Base-by-base conservation (phyloP, 345 rosid species). In the Anastatica hierochuntica region DNA sequence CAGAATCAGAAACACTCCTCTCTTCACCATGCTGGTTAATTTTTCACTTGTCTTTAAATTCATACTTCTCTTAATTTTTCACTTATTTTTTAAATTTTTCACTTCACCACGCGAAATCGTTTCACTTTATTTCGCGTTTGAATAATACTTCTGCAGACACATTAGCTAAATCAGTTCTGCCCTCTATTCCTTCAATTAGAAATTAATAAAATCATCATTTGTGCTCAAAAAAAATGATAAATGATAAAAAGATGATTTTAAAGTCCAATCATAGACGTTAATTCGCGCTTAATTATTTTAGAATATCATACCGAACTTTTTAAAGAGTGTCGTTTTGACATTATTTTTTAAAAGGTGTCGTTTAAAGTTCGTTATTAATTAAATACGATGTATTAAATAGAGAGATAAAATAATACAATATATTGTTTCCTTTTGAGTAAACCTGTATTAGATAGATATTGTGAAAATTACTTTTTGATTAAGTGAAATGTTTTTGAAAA, bases 1-100 rank as follows among this genome's bases (percentile, higher is more conserved):
- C 69, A 72, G 96, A 62, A 82, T 88, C 73, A 52, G 94, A 57
- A 78, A 84, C 53, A 74, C 76, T 64, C 96, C 88, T 26, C 33
- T 76, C 43, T 78, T 51, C 76, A 75, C 43, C 37, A 88, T 88
- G 94, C 84, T 88, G 77, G 96, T 87, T 53, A 6, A 17, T 29
- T 34, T 30, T 34, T 30, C 14, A 19, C 18, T 12, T 47, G 8
- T 43, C 14, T 51, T 19, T 43, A n/a, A 1, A 12, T 45, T 49
- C 44, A 2, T 6, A 17, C 15, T 39, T 37, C 16, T 53, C 47
- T 13, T 19, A 34, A 1, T n/a, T 48, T n/a, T 42, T 33, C n/a
- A n/a, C 38, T 5, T 39, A 6, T 33, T 19, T 23, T 59, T 26
- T 50, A 29, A 2, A 34, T 15, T 21, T 21, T 21, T 21, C 5